These are phyloP conservation scores for Penicillium cosmopolitanum DNA, from an alignment of 495 filamentous ascomycete genomes.

Conservation along the genomic window DNA sequence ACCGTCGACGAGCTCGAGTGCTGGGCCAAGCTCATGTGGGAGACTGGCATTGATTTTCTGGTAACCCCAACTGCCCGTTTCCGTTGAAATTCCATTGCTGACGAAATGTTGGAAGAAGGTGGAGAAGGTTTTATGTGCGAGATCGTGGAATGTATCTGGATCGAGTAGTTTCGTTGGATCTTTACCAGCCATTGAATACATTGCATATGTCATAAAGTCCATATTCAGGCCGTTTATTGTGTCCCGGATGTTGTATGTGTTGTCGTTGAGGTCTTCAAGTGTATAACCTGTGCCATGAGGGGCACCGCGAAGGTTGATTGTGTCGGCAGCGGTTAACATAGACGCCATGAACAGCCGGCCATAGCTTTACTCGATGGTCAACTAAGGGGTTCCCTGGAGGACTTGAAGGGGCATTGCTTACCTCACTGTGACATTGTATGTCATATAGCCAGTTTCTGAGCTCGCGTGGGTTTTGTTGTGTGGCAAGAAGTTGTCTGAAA, in stretches of 20 bases:
- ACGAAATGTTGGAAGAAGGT: slow-evolving; percentile 46
- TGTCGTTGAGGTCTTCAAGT: slow-evolving; percentile 33
- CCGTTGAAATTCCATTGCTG: slow-evolving; percentile 27
- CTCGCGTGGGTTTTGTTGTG: slow-evolving; percentile 14
- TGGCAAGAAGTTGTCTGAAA: slow-evolving; percentile 30
- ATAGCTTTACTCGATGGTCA: slow-evolving; percentile 20
- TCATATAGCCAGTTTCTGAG: not conserved
- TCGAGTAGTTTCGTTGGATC: slow-evolving; percentile 33
- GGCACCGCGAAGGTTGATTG: slow-evolving; percentile 15
- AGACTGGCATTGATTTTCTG: slow-evolving; percentile 36
- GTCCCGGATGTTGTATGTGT: slow-evolving; percentile 43
- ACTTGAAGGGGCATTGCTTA: not conserved
- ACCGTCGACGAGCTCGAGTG: slow-evolving; percentile 10
- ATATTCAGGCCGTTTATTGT: slow-evolving; percentile 37
- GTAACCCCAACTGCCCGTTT: slow-evolving; percentile 33
- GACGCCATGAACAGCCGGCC: slow-evolving; percentile 38
- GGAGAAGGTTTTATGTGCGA: slow-evolving; percentile 34
- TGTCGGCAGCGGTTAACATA: slow-evolving; percentile 36
- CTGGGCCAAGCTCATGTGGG: slow-evolving; percentile 18
- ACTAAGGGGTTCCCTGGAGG: not conserved
- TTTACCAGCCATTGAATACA: slow-evolving; percentile 34
- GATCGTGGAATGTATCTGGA: slow-evolving; percentile 15
- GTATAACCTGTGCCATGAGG: slow-evolving; percentile 11
- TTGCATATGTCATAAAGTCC: slow-evolving; percentile 45
- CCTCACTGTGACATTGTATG: slow-evolving; percentile 27